Base-by-base conservation (phyloP, 2,329 filamentous ascomycete genomes). In the Decorospora gaudefroyi region DNA sequence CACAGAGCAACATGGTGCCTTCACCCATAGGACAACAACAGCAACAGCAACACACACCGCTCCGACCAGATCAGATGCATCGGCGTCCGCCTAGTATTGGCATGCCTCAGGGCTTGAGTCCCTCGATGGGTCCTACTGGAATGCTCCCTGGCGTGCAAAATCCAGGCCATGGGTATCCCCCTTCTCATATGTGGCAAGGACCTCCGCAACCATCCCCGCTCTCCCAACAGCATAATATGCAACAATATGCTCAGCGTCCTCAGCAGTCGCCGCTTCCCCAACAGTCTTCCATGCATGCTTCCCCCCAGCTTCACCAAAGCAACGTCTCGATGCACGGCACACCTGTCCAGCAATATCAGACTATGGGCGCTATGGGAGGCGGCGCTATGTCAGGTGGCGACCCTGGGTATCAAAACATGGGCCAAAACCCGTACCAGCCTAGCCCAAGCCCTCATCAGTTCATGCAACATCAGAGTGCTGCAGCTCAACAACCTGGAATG, bases 1-100 rank as follows among this genome's bases (percentile, higher is more conserved):
- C 85, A 23, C 87, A 87, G 63, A 85, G 82, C 62, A 78, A 85
- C 26, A 83, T 90, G 65, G 80, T 80, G 19, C 87, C 89, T 65
- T 85, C 88, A 16, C 84, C 84, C 16, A 83, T 90, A 69, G 83
- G 87, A 71, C 79, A 81, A 64, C 84, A 86, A 73, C 80, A 82
- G 52, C 82, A 83, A 25, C 79, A 81, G 64, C 84, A 86, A 73
- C 80, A 82, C 52, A 82, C 84, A 25, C 72, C 76, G 64, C 72
- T 82, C 68, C 72, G 76, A 22, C 74, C 80, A 34, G 77, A 82
- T 46, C 81, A 86, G 64, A 81, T 87, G 69, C 84, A 85, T 59
- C 79, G 81, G 55, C 80, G 85, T 58, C 81, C 86, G 53, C 84
- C 86, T 29, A 81, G 80, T 46, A 72, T 77, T 57, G 44, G 44